A percentile compares a stretch with the other conserved stretches of the same genome.
These are phyloP conservation scores for Exidia glandulosa DNA, from an alignment of 768 basidiomycete species.

Conservation along the genomic window DNA sequence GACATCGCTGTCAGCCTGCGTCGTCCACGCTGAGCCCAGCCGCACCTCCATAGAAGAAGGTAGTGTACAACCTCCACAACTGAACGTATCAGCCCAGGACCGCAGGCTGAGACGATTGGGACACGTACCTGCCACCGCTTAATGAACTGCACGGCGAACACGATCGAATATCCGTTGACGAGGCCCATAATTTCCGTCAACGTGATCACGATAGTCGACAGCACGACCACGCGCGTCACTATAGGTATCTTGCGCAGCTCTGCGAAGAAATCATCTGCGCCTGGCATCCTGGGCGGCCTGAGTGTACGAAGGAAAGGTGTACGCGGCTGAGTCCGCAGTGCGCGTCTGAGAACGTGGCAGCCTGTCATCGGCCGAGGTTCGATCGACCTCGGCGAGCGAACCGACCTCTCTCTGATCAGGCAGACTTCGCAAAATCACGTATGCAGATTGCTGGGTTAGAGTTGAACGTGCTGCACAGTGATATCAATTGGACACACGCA, in stretches of 20 bases:
- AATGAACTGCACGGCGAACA: constrained; percentile 42
- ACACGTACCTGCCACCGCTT: constrained; percentile 42
- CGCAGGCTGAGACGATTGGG: not conserved
- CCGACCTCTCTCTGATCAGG: too few relatives aligned
- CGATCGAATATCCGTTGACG: constrained; percentile 38
- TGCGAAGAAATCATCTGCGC: constrained; percentile 6
- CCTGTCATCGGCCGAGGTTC: too few relatives aligned
- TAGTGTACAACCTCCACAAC: constrained; percentile 66
- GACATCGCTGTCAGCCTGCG: not conserved
- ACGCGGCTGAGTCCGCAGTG: too few relatives aligned
- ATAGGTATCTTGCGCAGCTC: constrained; percentile 77
- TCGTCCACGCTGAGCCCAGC: not conserved
- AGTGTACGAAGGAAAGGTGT: too few relatives aligned
- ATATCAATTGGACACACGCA: too few relatives aligned
- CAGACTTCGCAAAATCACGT: too few relatives aligned
- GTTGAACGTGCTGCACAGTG: too few relatives aligned
- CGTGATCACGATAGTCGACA: constrained; percentile 50
- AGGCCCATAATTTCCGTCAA: constrained; percentile 44
- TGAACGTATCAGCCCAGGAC: constrained; percentile 18
- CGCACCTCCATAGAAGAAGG: constrained; percentile 58
- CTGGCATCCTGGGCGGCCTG: too few relatives aligned
- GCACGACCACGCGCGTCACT: constrained; percentile 61
- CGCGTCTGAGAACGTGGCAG: too few relatives aligned
- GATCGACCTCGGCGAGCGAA: too few relatives aligned
- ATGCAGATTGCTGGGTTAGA: too few relatives aligned